Evolutionary conservation across 306 rosid species (phyloP).

Genomic region (Corylus americana): DNA sequence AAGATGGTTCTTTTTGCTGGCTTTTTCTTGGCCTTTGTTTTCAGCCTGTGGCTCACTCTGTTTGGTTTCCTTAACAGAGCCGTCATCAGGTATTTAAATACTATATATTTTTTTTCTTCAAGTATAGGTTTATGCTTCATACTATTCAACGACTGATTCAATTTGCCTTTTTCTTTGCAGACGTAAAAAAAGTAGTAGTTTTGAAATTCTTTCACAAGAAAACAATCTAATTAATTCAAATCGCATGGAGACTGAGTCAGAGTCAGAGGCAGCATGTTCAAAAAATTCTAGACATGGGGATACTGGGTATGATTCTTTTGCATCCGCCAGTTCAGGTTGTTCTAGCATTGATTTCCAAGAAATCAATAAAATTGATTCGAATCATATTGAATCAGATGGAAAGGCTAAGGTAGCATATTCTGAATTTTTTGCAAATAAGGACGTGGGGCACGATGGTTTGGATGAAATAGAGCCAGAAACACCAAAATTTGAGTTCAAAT

Average conservation of each 20-base stretch:
- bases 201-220: conserved; percentile 19
- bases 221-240: conserved; percentile 26
- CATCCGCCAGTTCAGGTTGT: conserved; percentile 6
- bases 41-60: conserved; percentile 48
- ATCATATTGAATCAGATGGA: conserved; percentile 11
- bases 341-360: conserved; percentile 8
- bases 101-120: not conserved
- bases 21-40: conserved; percentile 45
- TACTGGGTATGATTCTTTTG: conserved; percentile 16
- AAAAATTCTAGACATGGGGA: conserved; percentile 13
- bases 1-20: conserved; percentile 35
- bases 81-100: conserved; percentile 50
- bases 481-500: conserved; percentile 59
- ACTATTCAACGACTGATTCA: not conserved
- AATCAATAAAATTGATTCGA: conserved; percentile 27
- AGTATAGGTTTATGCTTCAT: not conserved
- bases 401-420: conserved; percentile 7
- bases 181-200: conserved; percentile 16
- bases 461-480: conserved; percentile 38
- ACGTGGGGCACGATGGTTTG: conserved; percentile 10
- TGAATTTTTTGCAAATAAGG: conserved; percentile 9
- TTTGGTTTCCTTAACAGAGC: conserved; percentile 42
- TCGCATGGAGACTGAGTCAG: conserved; percentile 13
- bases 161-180: conserved; percentile 35
- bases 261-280: conserved; percentile 1